phyloP scores from a whole-genome alignment of 73 alveolate species.

The Symbiodinium pilosum region DNA sequence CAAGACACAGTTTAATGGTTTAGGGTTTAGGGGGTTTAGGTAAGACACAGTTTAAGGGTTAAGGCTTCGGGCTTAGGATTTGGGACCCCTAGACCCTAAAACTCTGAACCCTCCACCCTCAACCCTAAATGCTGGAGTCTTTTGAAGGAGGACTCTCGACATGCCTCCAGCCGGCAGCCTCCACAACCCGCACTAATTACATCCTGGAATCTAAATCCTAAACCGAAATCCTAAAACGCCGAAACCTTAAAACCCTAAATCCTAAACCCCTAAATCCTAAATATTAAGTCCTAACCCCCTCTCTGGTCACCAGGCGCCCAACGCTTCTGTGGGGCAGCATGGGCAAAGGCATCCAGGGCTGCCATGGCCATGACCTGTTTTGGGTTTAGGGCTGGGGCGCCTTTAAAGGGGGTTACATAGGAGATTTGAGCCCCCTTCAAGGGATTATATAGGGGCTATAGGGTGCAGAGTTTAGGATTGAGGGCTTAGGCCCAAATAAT shows the following conservation, averaged over 20 bases:
- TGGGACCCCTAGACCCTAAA: background rate
- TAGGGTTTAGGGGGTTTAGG: background rate
- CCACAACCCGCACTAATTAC: too few relatives aligned
- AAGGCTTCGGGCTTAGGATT: too few relatives aligned
- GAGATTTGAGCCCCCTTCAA: too few relatives aligned
- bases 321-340: background rate
- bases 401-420: too few relatives aligned
- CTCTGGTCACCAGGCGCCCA: background rate
- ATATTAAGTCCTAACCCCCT: too few relatives aligned
- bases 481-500: too few relatives aligned
- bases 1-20: background rate
- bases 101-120: background rate
- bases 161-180: too few relatives aligned
- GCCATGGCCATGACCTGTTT: conserved; percentile 37
- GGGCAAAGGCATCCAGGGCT: conserved; percentile 15
- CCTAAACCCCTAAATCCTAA: background rate
- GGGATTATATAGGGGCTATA: too few relatives aligned
- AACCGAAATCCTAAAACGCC: background rate
- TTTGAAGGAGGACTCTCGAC: too few relatives aligned
- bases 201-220: background rate
- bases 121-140: background rate
- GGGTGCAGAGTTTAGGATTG: too few relatives aligned
- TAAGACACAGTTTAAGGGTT: too few relatives aligned
- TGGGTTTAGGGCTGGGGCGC: background rate
- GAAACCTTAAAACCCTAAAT: background rate